Base-by-base conservation (phyloP, 2,329 filamentous ascomycete species). In the Hawksworthiomyces lignivorus region DNA sequence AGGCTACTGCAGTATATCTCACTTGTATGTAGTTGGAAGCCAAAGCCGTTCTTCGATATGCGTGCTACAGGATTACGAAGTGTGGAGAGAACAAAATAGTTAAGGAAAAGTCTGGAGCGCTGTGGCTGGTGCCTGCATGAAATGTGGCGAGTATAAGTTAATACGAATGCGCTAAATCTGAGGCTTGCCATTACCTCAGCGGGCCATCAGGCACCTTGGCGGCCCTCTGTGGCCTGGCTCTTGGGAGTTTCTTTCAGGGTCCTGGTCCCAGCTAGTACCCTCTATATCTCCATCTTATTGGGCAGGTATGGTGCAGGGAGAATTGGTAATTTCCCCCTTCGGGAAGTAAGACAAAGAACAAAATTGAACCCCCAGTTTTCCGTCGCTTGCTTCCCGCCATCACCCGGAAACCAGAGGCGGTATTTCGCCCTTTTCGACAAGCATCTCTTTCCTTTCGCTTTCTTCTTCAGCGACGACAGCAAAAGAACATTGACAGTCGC, bases 281-380 rank as follows among this genome's bases (percentile, higher is more conserved):
- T n/a, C n/a, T n/a, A n/a, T n/a, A n/a, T n/a, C n/a, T n/a, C n/a
- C n/a, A n/a, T n/a, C n/a, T n/a, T n/a, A 40, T 31, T 40, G 29
- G 36, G 6, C 21, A 17, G 34, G 27, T 24, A 12, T 9, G 26
- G 24, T 11, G 28, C 26, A 31, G 41, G 26, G 17, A 24, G 20
- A 35, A 36, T 36, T 39, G 36, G 20, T 36, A 39, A 44, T 44
- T 35, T 39, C 42, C 42, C 27, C 20, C 31, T 36, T 24, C 14
- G 36, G 24, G 37, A 29, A 44, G 28, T 31, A n/a, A 35, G 18
- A n/a, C 15, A 17, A 29, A 12, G 26, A 38, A 29, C 36, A 29
- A 30, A 20, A 24, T 18, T 29, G 24, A 27, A 19, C 30, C 36
- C 26, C 36, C 36, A 38, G 19, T 34, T 35, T 37, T 30, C 29